Conservation (phyloP, 2,329 filamentous ascomycete genomes). For the Colletotrichum liriopes region DNA sequence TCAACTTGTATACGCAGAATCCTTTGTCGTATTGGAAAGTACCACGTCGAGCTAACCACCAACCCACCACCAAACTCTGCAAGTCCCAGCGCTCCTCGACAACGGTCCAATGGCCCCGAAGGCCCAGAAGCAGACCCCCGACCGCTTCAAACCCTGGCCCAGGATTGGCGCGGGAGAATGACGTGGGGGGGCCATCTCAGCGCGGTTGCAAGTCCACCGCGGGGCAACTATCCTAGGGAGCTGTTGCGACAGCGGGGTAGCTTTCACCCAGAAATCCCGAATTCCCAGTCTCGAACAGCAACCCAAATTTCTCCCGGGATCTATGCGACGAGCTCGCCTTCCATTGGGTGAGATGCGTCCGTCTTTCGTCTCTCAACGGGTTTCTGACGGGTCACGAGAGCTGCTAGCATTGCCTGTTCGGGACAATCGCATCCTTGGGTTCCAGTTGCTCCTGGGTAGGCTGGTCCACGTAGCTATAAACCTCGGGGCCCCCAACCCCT, state of each 20-base stretch:
- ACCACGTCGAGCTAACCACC: no score
- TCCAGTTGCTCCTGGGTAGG: constrained; percentile 2
- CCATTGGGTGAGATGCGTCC: constrained; percentile 29
- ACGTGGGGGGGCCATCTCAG: constrained; percentile 34
- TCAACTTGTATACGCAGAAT: no score
- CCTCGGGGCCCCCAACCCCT: not conserved
- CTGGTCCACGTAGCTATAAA: constrained; percentile 17
- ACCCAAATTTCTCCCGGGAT: not conserved
- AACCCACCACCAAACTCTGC: no score
- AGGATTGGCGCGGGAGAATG: constrained; percentile 42
- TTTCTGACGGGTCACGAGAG: constrained; percentile 30
- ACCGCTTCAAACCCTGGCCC: constrained; percentile 20
- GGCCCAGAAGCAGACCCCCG: constrained; percentile 3
- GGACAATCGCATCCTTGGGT: constrained; percentile 15
- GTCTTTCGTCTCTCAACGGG: constrained; percentile 12
- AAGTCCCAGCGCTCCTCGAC: not conserved
- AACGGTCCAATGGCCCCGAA: not conserved
- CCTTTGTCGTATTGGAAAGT: not conserved
- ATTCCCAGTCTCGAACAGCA: not conserved
- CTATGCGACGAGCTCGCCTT: constrained; percentile 29
- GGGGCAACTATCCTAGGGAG: constrained; percentile 33
- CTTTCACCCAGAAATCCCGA: constrained; percentile 19
- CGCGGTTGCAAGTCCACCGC: constrained; percentile 21
- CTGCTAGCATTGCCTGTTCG: constrained; percentile 24
- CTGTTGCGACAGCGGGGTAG: constrained; percentile 36